These are phyloP conservation scores for Solanum chaucha DNA, from an alignment of 257 asterid genomes.

Conservation along the genomic window DNA sequence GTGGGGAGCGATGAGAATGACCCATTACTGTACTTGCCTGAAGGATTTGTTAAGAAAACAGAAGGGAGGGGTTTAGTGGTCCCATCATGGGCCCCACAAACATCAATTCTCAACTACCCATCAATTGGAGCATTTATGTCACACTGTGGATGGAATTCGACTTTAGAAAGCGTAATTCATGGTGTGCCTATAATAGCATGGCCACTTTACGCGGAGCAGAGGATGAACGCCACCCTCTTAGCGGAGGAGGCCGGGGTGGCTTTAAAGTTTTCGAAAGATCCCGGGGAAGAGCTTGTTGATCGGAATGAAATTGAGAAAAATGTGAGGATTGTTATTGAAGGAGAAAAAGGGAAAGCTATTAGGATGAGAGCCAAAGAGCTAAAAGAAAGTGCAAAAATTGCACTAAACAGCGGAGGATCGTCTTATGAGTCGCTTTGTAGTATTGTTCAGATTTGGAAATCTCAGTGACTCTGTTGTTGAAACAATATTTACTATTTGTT, in stretches of 20 bases:
- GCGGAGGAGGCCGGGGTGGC: constrained; percentile 36
- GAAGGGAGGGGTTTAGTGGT: constrained; percentile 21
- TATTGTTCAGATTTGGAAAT: neutral
- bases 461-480: neutral
- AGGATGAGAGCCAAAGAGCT: constrained; percentile 12
- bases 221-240: constrained; percentile 30
- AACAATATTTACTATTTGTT: neutral
- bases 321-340: constrained; percentile 27
- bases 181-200: constrained; percentile 47
- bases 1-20: constrained; percentile 7
- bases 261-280: constrained; percentile 2
- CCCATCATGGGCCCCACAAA: constrained; percentile 34
- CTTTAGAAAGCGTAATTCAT: constrained; percentile 23
- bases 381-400: constrained; percentile 20
- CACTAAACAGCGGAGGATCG: constrained; percentile 14
- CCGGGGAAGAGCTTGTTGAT: constrained; percentile 2
- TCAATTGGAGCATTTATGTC: constrained; percentile 29
- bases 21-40: constrained; percentile 16
- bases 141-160: constrained; percentile 50
- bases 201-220: constrained; percentile 47
- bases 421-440: constrained; percentile 6
- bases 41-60: constrained; percentile 11
- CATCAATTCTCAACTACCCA: constrained; percentile 19
- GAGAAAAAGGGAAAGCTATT: constrained; percentile 16
- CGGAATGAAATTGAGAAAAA: constrained; percentile 21